phyloP scores from a whole-genome alignment of 2,329 filamentous ascomycete genomes.

The Hortaea sp. region DNA sequence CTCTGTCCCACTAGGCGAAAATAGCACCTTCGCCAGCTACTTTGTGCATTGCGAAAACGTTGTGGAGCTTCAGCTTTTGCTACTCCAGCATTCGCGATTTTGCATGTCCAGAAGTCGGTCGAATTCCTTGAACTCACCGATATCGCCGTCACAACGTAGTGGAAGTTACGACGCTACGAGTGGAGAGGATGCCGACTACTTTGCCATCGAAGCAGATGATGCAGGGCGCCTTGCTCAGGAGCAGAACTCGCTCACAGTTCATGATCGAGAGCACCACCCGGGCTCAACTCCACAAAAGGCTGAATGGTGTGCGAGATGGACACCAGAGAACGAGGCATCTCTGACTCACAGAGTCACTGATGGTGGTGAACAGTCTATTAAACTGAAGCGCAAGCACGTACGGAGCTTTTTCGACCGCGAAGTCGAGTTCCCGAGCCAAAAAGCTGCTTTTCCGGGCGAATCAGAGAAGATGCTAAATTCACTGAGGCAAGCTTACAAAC shows the following conservation, averaged over 20 bases:
- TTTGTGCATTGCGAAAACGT: conserved; percentile 46
- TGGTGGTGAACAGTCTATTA: conserved; percentile 17
- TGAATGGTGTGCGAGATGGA: conserved; percentile 20
- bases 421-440: conserved; percentile 14
- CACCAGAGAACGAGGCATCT: conserved; percentile 18
- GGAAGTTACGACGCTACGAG: neutral
- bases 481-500: conserved; percentile 34
- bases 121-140: conserved; percentile 15
- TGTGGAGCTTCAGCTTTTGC: conserved; percentile 42
- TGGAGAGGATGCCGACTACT: conserved; percentile 23
- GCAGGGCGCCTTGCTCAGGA: conserved; percentile 35
- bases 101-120: conserved; percentile 21
- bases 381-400: conserved; percentile 34
- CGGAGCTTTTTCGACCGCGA: conserved; percentile 28
- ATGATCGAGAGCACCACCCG: conserved; percentile 24
- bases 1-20: conserved; percentile 36
- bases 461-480: conserved; percentile 14
- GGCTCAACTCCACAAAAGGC: conserved; percentile 22
- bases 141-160: conserved; percentile 10
- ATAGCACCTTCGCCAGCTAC: conserved; percentile 39
- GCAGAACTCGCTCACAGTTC: conserved; percentile 36
- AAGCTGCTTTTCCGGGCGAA: conserved; percentile 12
- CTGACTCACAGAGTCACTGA: conserved; percentile 13
- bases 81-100: conserved; percentile 40
- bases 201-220: conserved; percentile 39